Evolutionary conservation across 2,329 filamentous ascomycete genomes (phyloP), one percentile per base, ranked within the genome.

Genomic region (Epichloe typhina): DNA sequence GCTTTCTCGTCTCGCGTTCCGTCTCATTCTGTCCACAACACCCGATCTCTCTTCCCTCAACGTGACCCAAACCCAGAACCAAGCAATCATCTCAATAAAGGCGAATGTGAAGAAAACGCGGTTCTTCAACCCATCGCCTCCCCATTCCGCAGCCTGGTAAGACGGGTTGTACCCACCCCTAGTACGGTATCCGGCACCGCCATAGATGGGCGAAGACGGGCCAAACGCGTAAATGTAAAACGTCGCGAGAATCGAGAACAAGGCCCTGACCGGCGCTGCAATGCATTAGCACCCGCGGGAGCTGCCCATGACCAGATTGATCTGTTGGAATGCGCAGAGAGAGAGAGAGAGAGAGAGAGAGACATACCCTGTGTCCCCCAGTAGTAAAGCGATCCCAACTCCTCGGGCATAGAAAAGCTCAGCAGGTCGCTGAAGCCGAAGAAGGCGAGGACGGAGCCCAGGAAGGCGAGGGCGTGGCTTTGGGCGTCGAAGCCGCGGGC

Each of bases 31-130:
- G 7, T 60, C 59, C 9, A 71, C 52, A 3, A 77, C 61, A 19
- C 64, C 67, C 4, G 59, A 56, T n/a, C 69, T 62, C 70, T 88
- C 84, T 60, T 88, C 84, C 49, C 80, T 72, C 58, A 88, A 65
- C 4, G 80, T 84, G 33, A 83, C 74, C 74, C 82, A 88, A 23
- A 80, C 81, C 89, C 89, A 95, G 66, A 95, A 89, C 88, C 89
- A 95, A 54, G 78, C 77, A 57, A 88, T 73, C 64, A 88, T 79
- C 72, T 96, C 90, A 62, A 95, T 62, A 60, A 95, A 93, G 8
- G 81, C 82, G 67, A 88, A 93, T 0, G 85, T 82, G 63, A 96
- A 94, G 40, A 95, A 80, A 40, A 95, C 72, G 47, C 88, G 79
- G 64, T 94, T 95, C 71, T 90, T 88, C 59, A 95, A 67, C 23